Percentiles rank a stretch among this genome's conserved stretches.
Evolutionary conservation across 23 red algal genomes (phyloP).

Genomic region (Gracilariopsis chorda): DNA sequence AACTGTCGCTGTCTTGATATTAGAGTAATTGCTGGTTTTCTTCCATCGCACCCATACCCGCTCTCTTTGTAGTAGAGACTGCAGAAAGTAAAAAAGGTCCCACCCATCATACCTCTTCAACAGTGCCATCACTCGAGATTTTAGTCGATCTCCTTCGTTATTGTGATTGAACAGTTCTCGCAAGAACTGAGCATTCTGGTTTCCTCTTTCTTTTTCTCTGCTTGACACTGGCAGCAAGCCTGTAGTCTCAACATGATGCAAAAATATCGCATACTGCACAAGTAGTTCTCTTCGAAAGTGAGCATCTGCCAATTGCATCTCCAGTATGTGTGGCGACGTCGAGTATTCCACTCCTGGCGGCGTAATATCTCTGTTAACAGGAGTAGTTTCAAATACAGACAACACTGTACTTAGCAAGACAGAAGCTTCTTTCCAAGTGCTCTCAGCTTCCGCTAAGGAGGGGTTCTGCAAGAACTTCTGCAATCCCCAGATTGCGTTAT

Average conservation of each 20-base stretch:
- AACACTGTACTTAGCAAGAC: not conserved
- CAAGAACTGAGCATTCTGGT: conserved; percentile 11
- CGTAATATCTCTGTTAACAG: not conserved
- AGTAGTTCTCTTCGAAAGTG: conserved; percentile 24
- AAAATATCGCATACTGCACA: conserved; percentile 44
- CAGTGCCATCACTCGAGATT: not conserved
- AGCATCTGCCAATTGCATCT: conserved; percentile 26
- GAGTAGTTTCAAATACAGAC: conserved; percentile 18
- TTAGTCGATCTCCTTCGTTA: not conserved
- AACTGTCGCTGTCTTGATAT: not conserved
- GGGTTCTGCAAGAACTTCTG: conserved; percentile 26
- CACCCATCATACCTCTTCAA: not conserved
- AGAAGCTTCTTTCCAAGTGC: not conserved
- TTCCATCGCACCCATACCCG: conserved; percentile 42
- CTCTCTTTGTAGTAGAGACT: conserved; percentile 33
- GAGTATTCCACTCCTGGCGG: conserved; percentile 3
- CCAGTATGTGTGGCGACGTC: conserved; percentile 12
- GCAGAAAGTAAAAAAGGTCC: not conserved
- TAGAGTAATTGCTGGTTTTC: conserved; percentile 6
- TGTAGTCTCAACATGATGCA: conserved; percentile 12
- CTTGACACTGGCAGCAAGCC: not conserved
- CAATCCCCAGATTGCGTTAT: conserved; percentile 33
- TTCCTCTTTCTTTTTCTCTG: not conserved
- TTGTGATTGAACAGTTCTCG: not conserved
- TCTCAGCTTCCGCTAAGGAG: conserved; percentile 8